Percentiles rank a stretch among this genome's conserved stretches.
Evolutionary conservation across 192 early-diverging fungal species (phyloP).

Genomic region (Umbelopsis vinacea): DNA sequence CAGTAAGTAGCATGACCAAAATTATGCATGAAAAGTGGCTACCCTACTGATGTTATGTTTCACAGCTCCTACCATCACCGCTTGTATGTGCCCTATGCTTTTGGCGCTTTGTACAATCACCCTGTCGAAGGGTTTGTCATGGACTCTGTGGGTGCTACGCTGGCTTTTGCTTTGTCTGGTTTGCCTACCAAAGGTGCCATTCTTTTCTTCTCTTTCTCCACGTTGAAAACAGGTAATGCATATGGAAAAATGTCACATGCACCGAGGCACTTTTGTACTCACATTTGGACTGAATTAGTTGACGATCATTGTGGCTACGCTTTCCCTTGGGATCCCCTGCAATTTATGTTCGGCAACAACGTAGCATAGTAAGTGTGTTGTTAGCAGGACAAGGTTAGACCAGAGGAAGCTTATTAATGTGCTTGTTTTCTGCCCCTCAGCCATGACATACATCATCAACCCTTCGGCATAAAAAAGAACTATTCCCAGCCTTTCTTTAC

Average conservation of each 20-base stretch:
- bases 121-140: slow-evolving; percentile 78
- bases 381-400: neutral
- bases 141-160: slow-evolving; percentile 69
- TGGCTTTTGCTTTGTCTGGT: slow-evolving; percentile 65
- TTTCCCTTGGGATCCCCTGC: slow-evolving; percentile 74
- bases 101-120: slow-evolving; percentile 85
- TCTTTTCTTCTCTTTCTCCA: slow-evolving; percentile 73
- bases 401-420: neutral
- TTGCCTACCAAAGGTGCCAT: slow-evolving; percentile 72
- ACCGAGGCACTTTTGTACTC: neutral
- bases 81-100: slow-evolving; percentile 77
- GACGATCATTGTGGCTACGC: slow-evolving; percentile 86
- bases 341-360: slow-evolving; percentile 73
- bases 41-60: neutral
- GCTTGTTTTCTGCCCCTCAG: slow-evolving; percentile 22
- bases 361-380: slow-evolving; percentile 64
- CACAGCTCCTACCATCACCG: slow-evolving; percentile 68
- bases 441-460: slow-evolving; percentile 65
- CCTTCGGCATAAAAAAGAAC: slow-evolving; percentile 62
- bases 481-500: slow-evolving; percentile 80
- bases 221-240: slow-evolving; percentile 67
- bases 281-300: slow-evolving; percentile 43
- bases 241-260: neutral
- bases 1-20: slow-evolving; percentile 41
- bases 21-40: neutral